These are phyloP conservation scores for Heritiera fomes DNA, from an alignment of 345 rosid species.

Conservation along the genomic window DNA sequence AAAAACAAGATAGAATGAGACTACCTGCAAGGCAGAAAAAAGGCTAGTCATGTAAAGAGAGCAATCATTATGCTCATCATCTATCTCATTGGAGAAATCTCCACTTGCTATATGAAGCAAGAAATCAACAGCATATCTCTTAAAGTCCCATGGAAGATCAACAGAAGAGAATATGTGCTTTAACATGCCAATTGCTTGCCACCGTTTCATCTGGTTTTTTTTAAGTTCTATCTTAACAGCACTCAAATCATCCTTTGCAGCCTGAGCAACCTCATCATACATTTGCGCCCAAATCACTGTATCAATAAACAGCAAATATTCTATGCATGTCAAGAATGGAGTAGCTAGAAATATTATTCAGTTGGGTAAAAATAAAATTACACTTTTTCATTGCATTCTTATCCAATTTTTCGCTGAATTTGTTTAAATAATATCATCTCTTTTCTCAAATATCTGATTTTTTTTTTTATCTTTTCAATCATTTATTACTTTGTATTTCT, in stretches of 20 bases:
- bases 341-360: too few relatives aligned
- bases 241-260: constrained; percentile 46
- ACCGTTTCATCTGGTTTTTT: constrained; percentile 56
- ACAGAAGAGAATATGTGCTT: constrained; percentile 58
- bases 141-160: constrained; percentile 66
- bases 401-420: too few relatives aligned
- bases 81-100: constrained; percentile 33
- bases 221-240: constrained; percentile 52
- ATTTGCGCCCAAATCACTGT: constrained; percentile 70
- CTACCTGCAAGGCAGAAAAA: constrained; percentile 71
- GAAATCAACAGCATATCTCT: constrained; percentile 62
- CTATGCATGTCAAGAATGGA: background rate
- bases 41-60: constrained; percentile 55
- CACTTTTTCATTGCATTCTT: too few relatives aligned
- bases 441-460: too few relatives aligned
- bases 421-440: too few relatives aligned
- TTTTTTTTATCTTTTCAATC: too few relatives aligned
- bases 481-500: too few relatives aligned
- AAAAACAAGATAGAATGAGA: constrained; percentile 23
- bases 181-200: constrained; percentile 82
- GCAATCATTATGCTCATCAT: constrained; percentile 46
- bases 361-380: too few relatives aligned
- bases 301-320: constrained; percentile 26
- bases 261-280: constrained; percentile 47
- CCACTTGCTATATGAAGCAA: constrained; percentile 59